phyloP scores from a whole-genome alignment of 495 filamentous ascomycete species.

The Sphaerosporella brunnea region DNA sequence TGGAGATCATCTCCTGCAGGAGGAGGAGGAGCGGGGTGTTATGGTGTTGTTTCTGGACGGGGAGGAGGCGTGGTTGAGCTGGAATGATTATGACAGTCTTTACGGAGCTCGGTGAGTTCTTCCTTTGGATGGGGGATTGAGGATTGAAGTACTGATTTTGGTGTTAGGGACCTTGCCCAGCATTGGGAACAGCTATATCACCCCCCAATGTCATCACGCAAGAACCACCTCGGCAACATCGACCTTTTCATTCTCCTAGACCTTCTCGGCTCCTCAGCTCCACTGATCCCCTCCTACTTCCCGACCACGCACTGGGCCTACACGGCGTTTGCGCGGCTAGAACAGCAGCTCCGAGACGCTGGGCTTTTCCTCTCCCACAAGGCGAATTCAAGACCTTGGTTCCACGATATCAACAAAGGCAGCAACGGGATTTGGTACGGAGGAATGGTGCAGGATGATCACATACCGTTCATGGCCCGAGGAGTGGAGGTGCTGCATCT shows the following conservation, averaged over 20 bases:
- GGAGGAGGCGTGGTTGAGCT: slow-evolving; percentile 73
- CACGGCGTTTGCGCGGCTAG: slow-evolving; percentile 44
- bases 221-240: slow-evolving; percentile 57
- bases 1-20: slow-evolving; percentile 22
- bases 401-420: slow-evolving; percentile 22
- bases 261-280: slow-evolving; percentile 55
- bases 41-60: slow-evolving; percentile 86
- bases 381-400: slow-evolving; percentile 28
- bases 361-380: slow-evolving; percentile 31
- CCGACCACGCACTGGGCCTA: slow-evolving; percentile 90
- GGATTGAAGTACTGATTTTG: neutral
- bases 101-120: slow-evolving; percentile 57
- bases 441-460: slow-evolving; percentile 60
- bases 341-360: slow-evolving; percentile 47
- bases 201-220: slow-evolving; percentile 53
- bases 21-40: slow-evolving; percentile 41
- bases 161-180: slow-evolving; percentile 47
- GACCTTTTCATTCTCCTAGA: slow-evolving; percentile 86
- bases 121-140: neutral
- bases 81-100: slow-evolving; percentile 63
- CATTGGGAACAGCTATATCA: slow-evolving; percentile 50
- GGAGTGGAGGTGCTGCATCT: slow-evolving; percentile 80
- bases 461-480: slow-evolving; percentile 66
- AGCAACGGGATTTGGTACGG: slow-evolving; percentile 27
- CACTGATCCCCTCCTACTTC: slow-evolving; percentile 64